Base-by-base conservation (phyloP, 768 basidiomycete species). In the Leccinellum luteum region DNA sequence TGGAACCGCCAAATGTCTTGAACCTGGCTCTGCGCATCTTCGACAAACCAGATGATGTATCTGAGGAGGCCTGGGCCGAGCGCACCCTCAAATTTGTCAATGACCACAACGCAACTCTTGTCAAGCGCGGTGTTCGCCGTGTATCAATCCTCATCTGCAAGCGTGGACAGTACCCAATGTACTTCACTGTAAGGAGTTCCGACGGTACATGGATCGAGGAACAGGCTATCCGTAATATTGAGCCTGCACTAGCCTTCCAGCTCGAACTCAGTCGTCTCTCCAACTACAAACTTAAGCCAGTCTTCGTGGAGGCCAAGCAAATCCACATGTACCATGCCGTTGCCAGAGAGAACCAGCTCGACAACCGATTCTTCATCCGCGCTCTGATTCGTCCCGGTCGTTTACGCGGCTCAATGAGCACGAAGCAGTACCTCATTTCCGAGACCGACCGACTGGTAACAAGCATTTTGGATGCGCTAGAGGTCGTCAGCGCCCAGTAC, bases 301-400 rank as follows among this genome's bases (percentile, higher is more conserved):
- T 88, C 77, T 94, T 95, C 70, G 93, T 94, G 48, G 94, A 98
- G 75, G 90, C 92, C 75, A 90, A 96, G 71, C 96, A 98, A 75
- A 91, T 98, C 50, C 97, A 98, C 75, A 91, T 99, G 67, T 98
- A 99, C 75, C 94, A 96, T 66, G 95, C 90, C 47, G 84, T 96
- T 52, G 95, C 94, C 31, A 84, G 86, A 58, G 97, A 98, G 78
- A 98, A 98, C 75, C 90, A 96, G 63, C 84, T 97, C n/a, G 97
- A 99, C 73, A 92, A 85, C 63, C 86, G 97, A 54, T 99, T 99
- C 87, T 98, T 99, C 76, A 85, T 99, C 54, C 94, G 97, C 58
- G 97, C 94, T 27, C 81, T 99, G 57, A 86, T 99, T 50, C 92
- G 97, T 54, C 97, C 97, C 44, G 97, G 97, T 55, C 90, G 96